Percentiles rank a stretch among this genome's conserved stretches.
phyloP scores from a whole-genome alignment of 2,329 filamentous ascomycete species.

The Trematosphaeria pertusa region DNA sequence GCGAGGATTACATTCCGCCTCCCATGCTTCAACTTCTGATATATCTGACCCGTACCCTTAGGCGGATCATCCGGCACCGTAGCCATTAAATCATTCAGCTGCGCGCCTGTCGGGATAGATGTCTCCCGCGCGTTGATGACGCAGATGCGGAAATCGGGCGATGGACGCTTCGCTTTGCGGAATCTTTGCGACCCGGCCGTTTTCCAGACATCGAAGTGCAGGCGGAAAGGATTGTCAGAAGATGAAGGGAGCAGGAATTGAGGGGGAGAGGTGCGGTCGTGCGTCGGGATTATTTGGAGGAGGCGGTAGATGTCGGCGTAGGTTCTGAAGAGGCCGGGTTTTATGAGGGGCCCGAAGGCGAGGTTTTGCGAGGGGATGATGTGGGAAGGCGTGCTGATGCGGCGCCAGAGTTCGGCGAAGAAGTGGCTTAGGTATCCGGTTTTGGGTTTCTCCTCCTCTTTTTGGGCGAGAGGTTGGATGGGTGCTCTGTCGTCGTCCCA shows the following conservation, averaged over 20 bases:
- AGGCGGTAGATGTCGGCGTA: slow-evolving; percentile 76
- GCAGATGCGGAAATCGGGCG: slow-evolving; percentile 84
- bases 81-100: slow-evolving; percentile 75
- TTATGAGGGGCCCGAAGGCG: slow-evolving; percentile 58
- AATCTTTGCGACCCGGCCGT: slow-evolving; percentile 62
- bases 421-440: slow-evolving; percentile 41
- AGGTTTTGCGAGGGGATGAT: slow-evolving; percentile 25
- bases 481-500: slow-evolving; percentile 41
- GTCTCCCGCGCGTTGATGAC: slow-evolving; percentile 79
- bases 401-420: slow-evolving; percentile 43
- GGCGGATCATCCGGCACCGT: slow-evolving; percentile 75
- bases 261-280: slow-evolving; percentile 63
- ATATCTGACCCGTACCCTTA: slow-evolving; percentile 62
- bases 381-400: slow-evolving; percentile 31
- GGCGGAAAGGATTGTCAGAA: slow-evolving; percentile 66
- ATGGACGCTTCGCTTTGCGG: slow-evolving; percentile 78
- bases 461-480: slow-evolving; percentile 14
- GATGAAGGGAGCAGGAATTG: slow-evolving; percentile 37
- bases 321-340: slow-evolving; percentile 60
- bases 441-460: slow-evolving; percentile 12
- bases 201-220: slow-evolving; percentile 87
- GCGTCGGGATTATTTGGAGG: slow-evolving; percentile 74
- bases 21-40: slow-evolving; percentile 82
- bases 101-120: slow-evolving; percentile 72
- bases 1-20: slow-evolving; percentile 84